phyloP scores from a whole-genome alignment of 2,329 filamentous ascomycete genomes.

The Xylaria sp. region DNA sequence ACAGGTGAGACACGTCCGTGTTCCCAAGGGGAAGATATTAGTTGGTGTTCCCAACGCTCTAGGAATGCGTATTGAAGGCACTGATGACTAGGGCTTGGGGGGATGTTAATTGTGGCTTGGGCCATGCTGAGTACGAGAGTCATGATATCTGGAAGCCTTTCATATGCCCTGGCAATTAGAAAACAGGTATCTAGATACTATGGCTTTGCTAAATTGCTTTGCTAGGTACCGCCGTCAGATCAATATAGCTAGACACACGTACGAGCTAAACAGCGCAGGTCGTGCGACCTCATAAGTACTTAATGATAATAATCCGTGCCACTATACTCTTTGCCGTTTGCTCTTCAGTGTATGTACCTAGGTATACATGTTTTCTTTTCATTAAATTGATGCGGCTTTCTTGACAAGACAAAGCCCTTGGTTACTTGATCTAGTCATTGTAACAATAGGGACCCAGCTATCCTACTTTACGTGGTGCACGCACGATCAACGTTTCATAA shows the following conservation, averaged over 20 bases:
- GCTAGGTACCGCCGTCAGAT: neutral
- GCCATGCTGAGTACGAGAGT: neutral
- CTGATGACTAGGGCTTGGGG: conserved; percentile 25
- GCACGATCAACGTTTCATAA: too few species aligned
- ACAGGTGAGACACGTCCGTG: conserved; percentile 42
- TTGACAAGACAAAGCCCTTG: neutral
- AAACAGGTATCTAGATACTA: neutral
- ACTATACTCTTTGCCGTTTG: neutral
- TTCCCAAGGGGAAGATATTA: conserved; percentile 46
- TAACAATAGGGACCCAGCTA: too few species aligned
- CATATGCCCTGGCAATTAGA: too few species aligned
- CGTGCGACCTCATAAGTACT: neutral
- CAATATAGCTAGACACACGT: neutral
- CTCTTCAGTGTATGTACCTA: neutral
- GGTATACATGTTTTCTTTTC: neutral
- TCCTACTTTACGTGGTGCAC: too few species aligned
- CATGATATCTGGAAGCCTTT: neutral
- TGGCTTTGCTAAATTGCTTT: neutral
- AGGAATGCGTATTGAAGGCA: conserved; percentile 47
- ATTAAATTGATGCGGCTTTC: neutral
- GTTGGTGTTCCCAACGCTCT: conserved; percentile 47
- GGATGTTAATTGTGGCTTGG: neutral
- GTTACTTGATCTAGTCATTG: too few species aligned
- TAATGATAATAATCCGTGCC: neutral
- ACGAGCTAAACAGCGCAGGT: neutral